phyloP scores from a whole-genome alignment of 2,329 filamentous ascomycete genomes.

The Fusarium sp. region DNA sequence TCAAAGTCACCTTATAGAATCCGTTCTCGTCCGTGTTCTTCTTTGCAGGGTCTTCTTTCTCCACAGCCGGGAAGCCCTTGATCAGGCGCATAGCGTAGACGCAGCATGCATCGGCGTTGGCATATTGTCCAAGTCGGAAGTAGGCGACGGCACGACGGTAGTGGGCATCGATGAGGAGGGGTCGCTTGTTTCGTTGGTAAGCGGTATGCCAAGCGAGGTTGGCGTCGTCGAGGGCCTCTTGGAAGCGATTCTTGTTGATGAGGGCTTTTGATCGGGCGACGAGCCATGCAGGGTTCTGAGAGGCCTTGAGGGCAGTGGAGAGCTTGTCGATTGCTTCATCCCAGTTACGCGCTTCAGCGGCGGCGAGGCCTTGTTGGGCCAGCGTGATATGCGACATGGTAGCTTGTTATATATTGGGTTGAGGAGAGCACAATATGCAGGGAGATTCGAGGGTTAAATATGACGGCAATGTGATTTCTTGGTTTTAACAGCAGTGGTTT shows the following conservation, averaged over 20 bases:
- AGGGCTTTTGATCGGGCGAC: slow-evolving; percentile 85
- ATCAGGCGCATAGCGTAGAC: slow-evolving; percentile 63
- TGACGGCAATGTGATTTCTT: background rate
- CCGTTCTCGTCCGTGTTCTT: slow-evolving; percentile 59
- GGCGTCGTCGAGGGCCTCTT: slow-evolving; percentile 76
- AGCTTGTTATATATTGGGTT: background rate
- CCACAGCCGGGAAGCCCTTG: slow-evolving; percentile 49
- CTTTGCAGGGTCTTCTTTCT: slow-evolving; percentile 50
- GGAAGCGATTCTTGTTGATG: slow-evolving; percentile 70
- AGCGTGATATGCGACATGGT: slow-evolving; percentile 64
- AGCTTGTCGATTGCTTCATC: slow-evolving; percentile 75
- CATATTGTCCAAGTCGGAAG: slow-evolving; percentile 76
- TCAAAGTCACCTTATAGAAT: slow-evolving; percentile 58
- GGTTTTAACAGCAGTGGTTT: background rate
- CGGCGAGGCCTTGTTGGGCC: slow-evolving; percentile 72
- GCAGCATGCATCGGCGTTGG: slow-evolving; percentile 80
- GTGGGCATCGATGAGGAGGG: slow-evolving; percentile 84
- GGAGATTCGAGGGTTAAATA: background rate
- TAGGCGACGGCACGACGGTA: slow-evolving; percentile 82
- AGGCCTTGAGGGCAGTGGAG: slow-evolving; percentile 73
- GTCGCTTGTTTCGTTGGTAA: slow-evolving; percentile 76
- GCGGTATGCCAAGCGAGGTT: slow-evolving; percentile 74
- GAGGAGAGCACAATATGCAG: background rate
- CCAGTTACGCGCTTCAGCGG: slow-evolving; percentile 74
- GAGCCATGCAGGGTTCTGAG: slow-evolving; percentile 80